phyloP scores from a whole-genome alignment of 805 yeast genomes.

The Candida palmyrensis region DNA sequence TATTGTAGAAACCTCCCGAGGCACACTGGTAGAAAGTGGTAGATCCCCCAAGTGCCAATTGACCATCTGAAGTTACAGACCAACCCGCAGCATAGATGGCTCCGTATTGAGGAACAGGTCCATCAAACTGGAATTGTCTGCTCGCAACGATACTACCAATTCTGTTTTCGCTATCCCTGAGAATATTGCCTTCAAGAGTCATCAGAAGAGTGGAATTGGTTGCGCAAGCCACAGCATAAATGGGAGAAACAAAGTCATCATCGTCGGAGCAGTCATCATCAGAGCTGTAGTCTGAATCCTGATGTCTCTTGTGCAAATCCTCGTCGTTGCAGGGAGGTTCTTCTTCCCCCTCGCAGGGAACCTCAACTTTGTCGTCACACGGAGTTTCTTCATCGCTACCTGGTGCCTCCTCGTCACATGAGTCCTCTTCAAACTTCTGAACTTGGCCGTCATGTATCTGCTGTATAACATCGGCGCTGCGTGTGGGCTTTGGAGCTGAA shows the following conservation, averaged over 20 bases:
- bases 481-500: constrained; percentile 19
- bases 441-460: constrained; percentile 28
- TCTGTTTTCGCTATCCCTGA: constrained; percentile 26
- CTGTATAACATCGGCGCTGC: constrained; percentile 13
- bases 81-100: constrained; percentile 35
- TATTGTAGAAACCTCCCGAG: constrained; percentile 34
- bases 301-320: neutral
- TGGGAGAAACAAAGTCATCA: constrained; percentile 15
- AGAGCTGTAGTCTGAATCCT: constrained; percentile 2
- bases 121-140: constrained; percentile 38
- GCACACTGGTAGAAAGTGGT: constrained; percentile 34
- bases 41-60: constrained; percentile 27
- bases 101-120: constrained; percentile 36
- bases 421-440: constrained; percentile 11
- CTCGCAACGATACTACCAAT: constrained; percentile 35
- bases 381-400: neutral
- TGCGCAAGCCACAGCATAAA: constrained; percentile 25
- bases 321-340: constrained; percentile 1
- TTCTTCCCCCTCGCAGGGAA: neutral
- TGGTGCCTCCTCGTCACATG: constrained; percentile 4
- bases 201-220: constrained; percentile 21
- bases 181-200: constrained; percentile 23
- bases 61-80: constrained; percentile 29
- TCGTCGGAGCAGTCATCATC: constrained; percentile 3
- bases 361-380: constrained; percentile 2